Evolutionary conservation across 163 green algal genomes (phyloP).

Genomic region (Picocystis sp.): DNA sequence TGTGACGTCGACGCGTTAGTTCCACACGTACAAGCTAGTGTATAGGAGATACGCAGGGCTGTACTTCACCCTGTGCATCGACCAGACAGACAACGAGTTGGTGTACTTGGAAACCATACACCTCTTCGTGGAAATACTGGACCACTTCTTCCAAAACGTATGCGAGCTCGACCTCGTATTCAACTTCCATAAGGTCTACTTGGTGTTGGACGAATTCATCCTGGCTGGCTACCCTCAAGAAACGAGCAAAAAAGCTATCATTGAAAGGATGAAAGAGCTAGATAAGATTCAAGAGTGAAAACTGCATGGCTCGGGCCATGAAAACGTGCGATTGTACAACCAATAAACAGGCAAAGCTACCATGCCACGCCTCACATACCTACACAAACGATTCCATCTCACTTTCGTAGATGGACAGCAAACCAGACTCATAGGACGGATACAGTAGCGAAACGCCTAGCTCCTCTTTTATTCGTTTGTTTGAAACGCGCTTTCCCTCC

Average conservation of each 20-base stretch:
- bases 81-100: conserved; percentile 94
- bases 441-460: conserved; percentile 28
- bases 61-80: conserved; percentile 92
- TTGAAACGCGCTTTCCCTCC: conserved; percentile 36
- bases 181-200: conserved; percentile 97
- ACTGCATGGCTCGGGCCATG: too few species aligned
- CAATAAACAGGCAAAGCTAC: too few species aligned
- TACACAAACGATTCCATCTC: too few species aligned
- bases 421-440: conserved; percentile 24
- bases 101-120: conserved; percentile 87
- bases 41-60: conserved; percentile 94
- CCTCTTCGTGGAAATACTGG: conserved; percentile 91
- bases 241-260: conserved; percentile 61
- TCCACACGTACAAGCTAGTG: conserved; percentile 85
- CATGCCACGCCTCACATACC: too few species aligned
- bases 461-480: conserved; percentile 36
- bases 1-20: conserved; percentile 34
- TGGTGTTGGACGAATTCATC: conserved; percentile 97
- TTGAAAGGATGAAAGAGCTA: conserved; percentile 4
- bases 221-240: conserved; percentile 94
- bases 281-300: background rate
- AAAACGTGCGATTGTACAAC: too few species aligned
- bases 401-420: too few species aligned
- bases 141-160: conserved; percentile 96
- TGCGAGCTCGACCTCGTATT: conserved; percentile 98